Base-by-base conservation (phyloP, 768 basidiomycete genomes). In the Roridomyces roridus region DNA sequence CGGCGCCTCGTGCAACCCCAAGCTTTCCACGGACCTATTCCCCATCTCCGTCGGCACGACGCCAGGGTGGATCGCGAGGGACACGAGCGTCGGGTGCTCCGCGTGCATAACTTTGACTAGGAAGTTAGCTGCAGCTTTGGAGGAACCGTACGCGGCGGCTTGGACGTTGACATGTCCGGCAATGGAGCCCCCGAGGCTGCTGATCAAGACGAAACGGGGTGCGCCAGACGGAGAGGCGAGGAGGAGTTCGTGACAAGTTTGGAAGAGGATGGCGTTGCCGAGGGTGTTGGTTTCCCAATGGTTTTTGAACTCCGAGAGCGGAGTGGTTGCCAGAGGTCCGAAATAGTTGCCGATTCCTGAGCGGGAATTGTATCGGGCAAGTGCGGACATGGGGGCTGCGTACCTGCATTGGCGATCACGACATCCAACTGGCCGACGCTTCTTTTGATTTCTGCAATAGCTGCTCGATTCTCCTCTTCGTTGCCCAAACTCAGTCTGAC, bases 321-420 rank as follows among this genome's bases (percentile, higher is more conserved):
- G 40, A 11, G 23, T 24, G n/a, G 40, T 41, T 18, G 40, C 40
- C 18, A 41, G 18, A 11, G 40, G 40, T 9, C 40, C 40, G 23
- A 41, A 41, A 24, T 24, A 20, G 23, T 41, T 41, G 4, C 18
- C 40, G 23, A 41, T 41, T 11, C 18, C 40, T 34, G 11, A 10
- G 11, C 18, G 40, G 11, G 14, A 18, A 24, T 10, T 41, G n/a
- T 18, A 41, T 41, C 9, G 40, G 10, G 40, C 18, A 41, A 24
- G 10, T 3, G 10, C 10, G 11, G 18, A n/a, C 23, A 11, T 41
- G 11, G 11, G 23, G n/a, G 23, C 15, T 41, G 20, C 40, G 21
- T 28, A 46, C 45, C 45, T 18, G 45, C 45, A 18, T 46, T 46
- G 23, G 45, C 45, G 45, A 46, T 46, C 20, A 46, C 26, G 20